Conservation (phyloP, 2,329 filamentous ascomycete species). For the Stachybotrys elegans region DNA sequence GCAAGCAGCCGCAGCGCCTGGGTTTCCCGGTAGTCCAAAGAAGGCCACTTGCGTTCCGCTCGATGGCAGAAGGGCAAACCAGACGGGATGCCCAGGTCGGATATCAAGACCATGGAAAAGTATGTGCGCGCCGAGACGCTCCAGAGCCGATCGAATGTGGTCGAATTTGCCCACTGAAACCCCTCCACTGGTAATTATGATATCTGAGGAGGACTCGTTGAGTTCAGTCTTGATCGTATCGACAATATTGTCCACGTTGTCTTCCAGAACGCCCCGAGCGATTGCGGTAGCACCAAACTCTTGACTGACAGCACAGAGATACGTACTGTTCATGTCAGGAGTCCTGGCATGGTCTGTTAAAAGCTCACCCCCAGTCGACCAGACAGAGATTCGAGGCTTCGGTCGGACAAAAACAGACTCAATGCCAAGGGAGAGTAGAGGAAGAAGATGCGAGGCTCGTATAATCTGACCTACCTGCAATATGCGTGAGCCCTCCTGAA, state of each 20-base stretch:
- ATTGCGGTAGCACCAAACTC: neutral
- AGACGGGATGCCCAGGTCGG: neutral
- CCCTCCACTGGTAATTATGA: constrained; percentile 1
- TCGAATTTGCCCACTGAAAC: constrained; percentile 1
- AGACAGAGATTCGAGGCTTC: neutral
- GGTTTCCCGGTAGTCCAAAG: constrained; percentile 1
- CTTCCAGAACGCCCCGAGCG: neutral
- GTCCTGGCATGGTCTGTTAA: neutral
- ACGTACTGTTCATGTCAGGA: neutral
- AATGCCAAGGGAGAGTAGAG: neutral
- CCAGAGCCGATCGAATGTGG: neutral
- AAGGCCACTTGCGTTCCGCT: neutral
- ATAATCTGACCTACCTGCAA: neutral
- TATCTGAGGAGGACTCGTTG: neutral
- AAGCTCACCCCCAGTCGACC: neutral
- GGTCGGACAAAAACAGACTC: neutral
- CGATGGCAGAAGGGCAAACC: neutral
- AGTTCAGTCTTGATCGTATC: neutral
- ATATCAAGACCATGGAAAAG: constrained; percentile 1
- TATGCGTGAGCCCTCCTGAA: neutral
- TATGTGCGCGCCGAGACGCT: neutral
- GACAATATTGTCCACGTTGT: neutral
- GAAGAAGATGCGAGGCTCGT: neutral
- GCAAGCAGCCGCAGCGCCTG: constrained; percentile 1
- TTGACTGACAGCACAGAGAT: neutral